A percentile compares a stretch with the other conserved stretches of the same genome.
These are phyloP conservation scores for Colletotrichum musae DNA, from an alignment of 2,329 filamentous ascomycete species.

Conservation along the genomic window DNA sequence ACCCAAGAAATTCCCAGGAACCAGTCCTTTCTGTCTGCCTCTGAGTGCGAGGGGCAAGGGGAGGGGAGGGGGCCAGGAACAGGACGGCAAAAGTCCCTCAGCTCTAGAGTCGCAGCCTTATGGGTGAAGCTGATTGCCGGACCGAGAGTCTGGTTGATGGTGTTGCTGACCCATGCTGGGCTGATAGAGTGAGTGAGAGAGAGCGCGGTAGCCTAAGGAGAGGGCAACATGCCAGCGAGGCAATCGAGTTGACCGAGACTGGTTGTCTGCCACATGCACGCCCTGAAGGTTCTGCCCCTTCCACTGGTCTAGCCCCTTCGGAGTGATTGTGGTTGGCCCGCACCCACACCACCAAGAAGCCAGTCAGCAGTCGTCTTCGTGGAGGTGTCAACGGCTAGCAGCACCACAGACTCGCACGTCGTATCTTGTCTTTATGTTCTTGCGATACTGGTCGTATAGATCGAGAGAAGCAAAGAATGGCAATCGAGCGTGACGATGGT, in stretches of 20 bases:
- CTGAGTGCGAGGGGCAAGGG: background rate
- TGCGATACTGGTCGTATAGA: background rate
- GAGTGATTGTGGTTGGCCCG: constrained; percentile 6
- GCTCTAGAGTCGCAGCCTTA: constrained; percentile 14
- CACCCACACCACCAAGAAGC: constrained; percentile 6
- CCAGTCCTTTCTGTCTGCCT: background rate
- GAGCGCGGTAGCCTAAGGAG: too few species aligned
- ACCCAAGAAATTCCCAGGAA: background rate
- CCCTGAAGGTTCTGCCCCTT: constrained; percentile 14
- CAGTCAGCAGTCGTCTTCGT: constrained; percentile 1
- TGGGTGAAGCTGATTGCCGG: constrained; percentile 8
- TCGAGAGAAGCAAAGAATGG: background rate
- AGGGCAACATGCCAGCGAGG: constrained; percentile 9
- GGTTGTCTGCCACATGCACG: constrained; percentile 26
- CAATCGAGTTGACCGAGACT: constrained; percentile 31
- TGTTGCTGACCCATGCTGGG: constrained; percentile 30
- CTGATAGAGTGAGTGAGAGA: constrained; percentile 20
- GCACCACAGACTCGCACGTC: background rate
- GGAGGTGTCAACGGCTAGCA: constrained; percentile 5
- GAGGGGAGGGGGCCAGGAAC: background rate
- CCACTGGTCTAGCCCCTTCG: constrained; percentile 5
- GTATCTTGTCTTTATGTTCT: background rate
- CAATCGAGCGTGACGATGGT: background rate
- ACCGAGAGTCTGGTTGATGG: constrained; percentile 25
- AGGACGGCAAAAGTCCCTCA: background rate